Evolutionary conservation across 805 yeast species (phyloP), one percentile per base, ranked within the genome.

Genomic region (Naumovozyma baii): DNA sequence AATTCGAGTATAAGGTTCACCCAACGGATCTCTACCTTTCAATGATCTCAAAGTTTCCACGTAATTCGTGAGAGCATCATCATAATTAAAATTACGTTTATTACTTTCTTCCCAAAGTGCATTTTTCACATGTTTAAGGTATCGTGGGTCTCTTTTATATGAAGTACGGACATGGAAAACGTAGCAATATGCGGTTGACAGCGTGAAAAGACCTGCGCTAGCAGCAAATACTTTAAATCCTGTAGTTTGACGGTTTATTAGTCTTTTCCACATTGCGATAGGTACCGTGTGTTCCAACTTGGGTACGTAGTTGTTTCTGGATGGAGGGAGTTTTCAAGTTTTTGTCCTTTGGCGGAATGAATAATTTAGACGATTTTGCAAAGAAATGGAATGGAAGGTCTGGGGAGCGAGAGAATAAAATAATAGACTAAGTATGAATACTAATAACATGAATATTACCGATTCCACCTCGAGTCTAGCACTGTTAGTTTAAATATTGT

Each of bases 1-100:
- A 39, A 90, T 75, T 0, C 96, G 96, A 0, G 96, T 88, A 58
- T 83, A 88, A 52, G 83, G 90, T 52, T 85, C 92, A 41, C 76
- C 68, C 25, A 82, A 50, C 9, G 71, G 72, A 3, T 31, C 34
- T 16, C 46, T 40, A 34, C 76, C 61, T 19, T 69, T 64, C 31
- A 86, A 80, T 45, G 74, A 70, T 20, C 75, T 68, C 19, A 87
- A 62, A 0, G 95, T 95, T 46, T 80, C 80, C 33, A 84, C 70
- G 60, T 88, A 90, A 49, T 72, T 68, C 42, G 73, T 71, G 43
- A 86, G 64, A 0, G 96, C 95, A 44, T 74, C 65, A 39, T 72
- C 67, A 60, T 73, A 81, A 40, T 63, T 56, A 37, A 61, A 66
- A 16, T 74, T 72, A 13, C 67, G 80, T 50, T 76, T 78, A 36